Evolutionary conservation across 1,139 yeast genomes (phyloP), one percentile per base, ranked within the genome.

Genomic region (Scheffersomyces stambukii): DNA sequence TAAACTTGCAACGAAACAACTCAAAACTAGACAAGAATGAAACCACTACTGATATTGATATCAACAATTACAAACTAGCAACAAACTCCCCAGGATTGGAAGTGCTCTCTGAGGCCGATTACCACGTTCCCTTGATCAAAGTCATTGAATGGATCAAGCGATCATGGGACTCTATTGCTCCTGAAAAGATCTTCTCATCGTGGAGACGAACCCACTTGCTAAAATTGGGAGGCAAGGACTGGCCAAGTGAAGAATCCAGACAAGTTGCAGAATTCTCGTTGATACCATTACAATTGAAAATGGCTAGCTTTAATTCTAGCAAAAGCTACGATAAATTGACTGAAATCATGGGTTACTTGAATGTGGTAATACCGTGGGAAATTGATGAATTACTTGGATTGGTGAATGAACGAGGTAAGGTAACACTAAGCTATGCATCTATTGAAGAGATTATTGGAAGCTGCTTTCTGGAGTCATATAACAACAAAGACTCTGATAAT

Each of bases 401-500:
- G 27, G 72, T 75, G 6, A 70, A 76, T 31, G 85, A 78, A 47
- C 57, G 76, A 33, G 76, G 74, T 23, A 71, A 69, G 41, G 67
- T 75, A 16, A 70, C 74, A 2, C 46, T 64, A n/a, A 64, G 60
- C 35, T 78, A 77, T 45, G 61, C 71, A 8, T 75, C 82, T n/a
- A 74, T 75, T 29, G 79, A 72, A 35, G 84, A 78, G 40, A 68
- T 77, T 25, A 75, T 77, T 4, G 76, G 77, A 14, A 72, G 81
- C 48, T 76, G 83, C 41, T 60, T 75, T 8, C 70, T 71, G 47
- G 79, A 73, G 33, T 39, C 50, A 0, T 36, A 29, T 25, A 43
- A 43, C 21, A 37, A 32, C 19, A 38, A 40, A 10, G 41, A 33
- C 14, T 37, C 30, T 6, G 44, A 37, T 8, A 37, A 30, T 12